Percentiles rank a stretch among this genome's conserved stretches.
These are phyloP conservation scores for Colletotrichum limetticola DNA, from an alignment of 2,329 filamentous ascomycete species.

Conservation along the genomic window DNA sequence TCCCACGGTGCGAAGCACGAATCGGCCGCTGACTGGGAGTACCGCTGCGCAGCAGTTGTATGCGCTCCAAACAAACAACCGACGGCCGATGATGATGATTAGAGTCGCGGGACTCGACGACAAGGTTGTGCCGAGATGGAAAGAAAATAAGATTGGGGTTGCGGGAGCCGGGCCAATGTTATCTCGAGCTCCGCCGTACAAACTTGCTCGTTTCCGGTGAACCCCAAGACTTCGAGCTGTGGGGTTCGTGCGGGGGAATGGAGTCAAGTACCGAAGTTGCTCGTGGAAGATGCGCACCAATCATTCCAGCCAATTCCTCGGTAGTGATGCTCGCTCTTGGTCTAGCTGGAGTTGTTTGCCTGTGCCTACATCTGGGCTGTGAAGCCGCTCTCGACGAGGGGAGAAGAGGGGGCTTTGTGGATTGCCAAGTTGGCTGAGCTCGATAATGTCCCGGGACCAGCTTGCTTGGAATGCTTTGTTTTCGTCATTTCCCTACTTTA, in stretches of 20 bases:
- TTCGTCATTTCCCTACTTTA: not conserved
- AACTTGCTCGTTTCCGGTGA: not conserved
- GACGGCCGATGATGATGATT: no score
- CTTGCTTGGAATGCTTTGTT: not conserved
- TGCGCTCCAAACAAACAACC: constrained; percentile 29
- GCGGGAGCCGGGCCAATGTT: constrained; percentile 28
- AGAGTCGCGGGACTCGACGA: not conserved
- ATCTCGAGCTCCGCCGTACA: constrained; percentile 14
- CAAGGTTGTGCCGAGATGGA: constrained; percentile 14
- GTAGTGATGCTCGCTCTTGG: not conserved
- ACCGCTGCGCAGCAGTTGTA: not conserved
- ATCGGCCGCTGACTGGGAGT: not conserved
- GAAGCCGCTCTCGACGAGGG: not conserved
- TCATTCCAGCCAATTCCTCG: not conserved
- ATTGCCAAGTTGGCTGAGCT: not conserved
- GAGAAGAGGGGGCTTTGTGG: not conserved
- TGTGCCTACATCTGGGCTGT: not conserved
- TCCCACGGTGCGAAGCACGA: not conserved
- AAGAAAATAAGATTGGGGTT: constrained; percentile 3
- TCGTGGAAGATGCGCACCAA: constrained; percentile 28
- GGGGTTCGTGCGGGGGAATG: constrained; percentile 26
- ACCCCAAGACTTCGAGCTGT: constrained; percentile 4
- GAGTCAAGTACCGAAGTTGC: constrained; percentile 9
- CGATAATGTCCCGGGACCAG: not conserved
- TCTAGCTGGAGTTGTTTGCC: not conserved